Conservation (phyloP, 2,329 filamentous ascomycete genomes). For the Paraphoma chrysanthemicola region DNA sequence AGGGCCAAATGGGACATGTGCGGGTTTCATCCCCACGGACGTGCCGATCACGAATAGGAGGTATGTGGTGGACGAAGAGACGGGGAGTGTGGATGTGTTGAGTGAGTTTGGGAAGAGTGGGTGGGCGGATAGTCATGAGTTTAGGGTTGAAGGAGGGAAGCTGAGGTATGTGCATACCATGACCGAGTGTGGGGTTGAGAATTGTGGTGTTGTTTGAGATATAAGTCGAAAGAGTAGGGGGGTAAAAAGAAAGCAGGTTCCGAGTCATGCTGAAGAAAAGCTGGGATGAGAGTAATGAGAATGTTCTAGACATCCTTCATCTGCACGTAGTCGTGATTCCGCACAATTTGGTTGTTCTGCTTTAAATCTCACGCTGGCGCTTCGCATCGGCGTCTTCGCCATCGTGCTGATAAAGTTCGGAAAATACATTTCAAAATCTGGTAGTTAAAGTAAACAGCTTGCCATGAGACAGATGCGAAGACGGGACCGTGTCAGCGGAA, state of each 20-base stretch:
- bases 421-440: no score
- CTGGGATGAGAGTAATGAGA: no score
- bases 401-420: no score
- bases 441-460: no score
- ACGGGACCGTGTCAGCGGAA: no score
- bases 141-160: constrained; percentile 27
- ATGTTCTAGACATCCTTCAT: background rate
- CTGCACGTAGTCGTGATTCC: background rate
- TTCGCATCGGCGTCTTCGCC: no score
- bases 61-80: constrained; percentile 34
- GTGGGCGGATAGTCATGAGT: constrained; percentile 37
- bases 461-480: no score
- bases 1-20: constrained; percentile 29
- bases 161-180: constrained; percentile 37
- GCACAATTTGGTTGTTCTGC: background rate
- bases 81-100: constrained; percentile 30
- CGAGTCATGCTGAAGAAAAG: no score
- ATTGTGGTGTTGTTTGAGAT: constrained; percentile 25
- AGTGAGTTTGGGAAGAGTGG: constrained; percentile 29
- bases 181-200: constrained; percentile 31
- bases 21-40: constrained; percentile 27
- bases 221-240: background rate
- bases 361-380: no score
- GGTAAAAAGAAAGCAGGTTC: no score
- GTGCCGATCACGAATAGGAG: constrained; percentile 28